These are phyloP conservation scores for Clarireedia paspali DNA, from an alignment of 2,329 filamentous ascomycete species.

Conservation along the genomic window DNA sequence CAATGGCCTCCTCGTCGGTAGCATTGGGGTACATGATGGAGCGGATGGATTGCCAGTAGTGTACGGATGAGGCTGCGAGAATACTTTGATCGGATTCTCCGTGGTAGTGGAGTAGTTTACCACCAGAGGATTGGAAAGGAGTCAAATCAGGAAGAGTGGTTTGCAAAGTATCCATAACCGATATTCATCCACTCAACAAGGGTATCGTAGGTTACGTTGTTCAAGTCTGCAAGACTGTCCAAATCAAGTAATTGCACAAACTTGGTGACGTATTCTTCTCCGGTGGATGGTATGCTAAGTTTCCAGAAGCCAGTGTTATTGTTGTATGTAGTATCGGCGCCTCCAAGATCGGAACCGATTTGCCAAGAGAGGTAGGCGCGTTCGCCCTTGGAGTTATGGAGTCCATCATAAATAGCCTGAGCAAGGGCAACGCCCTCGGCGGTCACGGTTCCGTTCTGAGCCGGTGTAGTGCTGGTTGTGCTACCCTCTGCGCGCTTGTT, in stretches of 20 bases:
- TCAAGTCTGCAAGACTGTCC: conserved; percentile 36
- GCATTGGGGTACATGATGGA: conserved; percentile 39
- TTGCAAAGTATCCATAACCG: conserved; percentile 41
- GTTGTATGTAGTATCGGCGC: background rate
- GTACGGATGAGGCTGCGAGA: conserved; percentile 45
- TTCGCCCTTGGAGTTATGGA: conserved; percentile 29
- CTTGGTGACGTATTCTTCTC: conserved; percentile 33
- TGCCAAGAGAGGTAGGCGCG: conserved; percentile 33
- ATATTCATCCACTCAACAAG: conserved; percentile 46
- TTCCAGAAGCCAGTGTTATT: conserved; percentile 23
- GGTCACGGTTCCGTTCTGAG: conserved; percentile 18
- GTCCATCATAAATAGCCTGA: conserved; percentile 30
- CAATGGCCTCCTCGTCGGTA: conserved; percentile 32
- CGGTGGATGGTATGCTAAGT: conserved; percentile 28
- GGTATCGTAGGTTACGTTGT: conserved; percentile 47
- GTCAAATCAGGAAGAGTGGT: conserved; percentile 47
- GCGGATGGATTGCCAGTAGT: conserved; percentile 47
- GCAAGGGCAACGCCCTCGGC: conserved; percentile 30
- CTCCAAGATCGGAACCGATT: conserved; percentile 16
- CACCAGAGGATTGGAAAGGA: conserved; percentile 40
- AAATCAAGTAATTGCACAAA: conserved; percentile 35
- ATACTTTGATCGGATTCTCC: conserved; percentile 47
- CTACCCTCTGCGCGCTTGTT: background rate
- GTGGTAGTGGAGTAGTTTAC: conserved; percentile 52
- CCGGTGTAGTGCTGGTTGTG: conserved; percentile 11